Evolutionary conservation across 129 eudicot genomes (phyloP).

Genomic region (Daucus carota): DH1_v3.0 NC_030383.2:13759501-13760000

Average conservation of each 20-base stretch:
- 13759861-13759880: constrained; percentile 73
- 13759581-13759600: neutral
- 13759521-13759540: neutral
- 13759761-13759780: neutral
- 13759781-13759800: neutral
- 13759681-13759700: constrained; percentile 94
- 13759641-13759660: constrained; percentile 81
- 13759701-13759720: constrained; percentile 43
- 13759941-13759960: neutral
- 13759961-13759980: constrained; percentile 61
- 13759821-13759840: constrained; percentile 97
- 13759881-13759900: constrained; percentile 72
- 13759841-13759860: constrained; percentile 87
- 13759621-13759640: constrained; percentile 72
- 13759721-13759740: neutral
- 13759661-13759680: constrained; percentile 72
- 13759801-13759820: constrained; percentile 47
- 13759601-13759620: constrained; percentile 10
- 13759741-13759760: neutral
- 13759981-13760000: constrained; percentile 80
- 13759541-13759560: neutral
- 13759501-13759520: constrained; percentile 6
- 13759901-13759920: constrained; percentile 2
- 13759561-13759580: constrained; percentile 8
- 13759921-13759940: neutral